Evolutionary conservation across 2,329 filamentous ascomycete genomes (phyloP).

Genomic region (Penicillium sp.): DNA sequence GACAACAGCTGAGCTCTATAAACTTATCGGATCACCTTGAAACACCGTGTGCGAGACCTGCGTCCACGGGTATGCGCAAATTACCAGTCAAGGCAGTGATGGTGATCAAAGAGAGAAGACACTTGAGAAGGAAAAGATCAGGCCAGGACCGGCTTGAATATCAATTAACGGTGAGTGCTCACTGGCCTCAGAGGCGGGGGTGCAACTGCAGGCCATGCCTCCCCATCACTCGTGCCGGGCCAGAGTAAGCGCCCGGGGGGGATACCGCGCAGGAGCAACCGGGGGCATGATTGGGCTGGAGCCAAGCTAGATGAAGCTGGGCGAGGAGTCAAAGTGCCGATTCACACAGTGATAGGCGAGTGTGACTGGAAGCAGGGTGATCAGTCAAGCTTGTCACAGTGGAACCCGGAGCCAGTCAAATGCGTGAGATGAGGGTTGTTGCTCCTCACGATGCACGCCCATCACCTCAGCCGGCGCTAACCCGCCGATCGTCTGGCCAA

Average conservation of each 20-base stretch:
- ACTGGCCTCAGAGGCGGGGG: constrained; percentile 20
- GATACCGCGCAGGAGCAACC: constrained; percentile 5
- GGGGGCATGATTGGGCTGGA: constrained; percentile 18
- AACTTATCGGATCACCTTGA: constrained; percentile 15
- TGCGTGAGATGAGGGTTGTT: constrained; percentile 4
- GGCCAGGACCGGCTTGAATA: constrained; percentile 28
- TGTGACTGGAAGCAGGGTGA: constrained; percentile 28
- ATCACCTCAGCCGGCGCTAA: constrained; percentile 30
- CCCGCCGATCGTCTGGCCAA: constrained; percentile 31
- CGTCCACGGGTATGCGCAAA: constrained; percentile 26
- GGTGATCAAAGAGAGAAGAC: constrained; percentile 20
- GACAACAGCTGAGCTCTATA: constrained; percentile 20
- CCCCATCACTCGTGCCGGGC: constrained; percentile 21
- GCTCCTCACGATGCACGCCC: constrained; percentile 20
- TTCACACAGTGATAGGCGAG: constrained; percentile 10
- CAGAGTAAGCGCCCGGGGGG: constrained; percentile 32
- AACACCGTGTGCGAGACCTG: constrained; percentile 30
- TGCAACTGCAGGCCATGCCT: constrained; percentile 19
- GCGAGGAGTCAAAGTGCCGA: constrained; percentile 14
- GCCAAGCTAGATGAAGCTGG: not conserved
- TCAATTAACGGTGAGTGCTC: constrained; percentile 26
- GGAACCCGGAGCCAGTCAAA: constrained; percentile 24
- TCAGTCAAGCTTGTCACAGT: constrained; percentile 35
- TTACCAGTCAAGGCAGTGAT: constrained; percentile 21
- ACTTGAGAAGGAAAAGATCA: constrained; percentile 13